A percentile compares a stretch with the other conserved stretches of the same genome.
These are phyloP conservation scores for Nothophaeocryptopus gaeumannii DNA, from an alignment of 2,329 filamentous ascomycete species.

Conservation along the genomic window DNA sequence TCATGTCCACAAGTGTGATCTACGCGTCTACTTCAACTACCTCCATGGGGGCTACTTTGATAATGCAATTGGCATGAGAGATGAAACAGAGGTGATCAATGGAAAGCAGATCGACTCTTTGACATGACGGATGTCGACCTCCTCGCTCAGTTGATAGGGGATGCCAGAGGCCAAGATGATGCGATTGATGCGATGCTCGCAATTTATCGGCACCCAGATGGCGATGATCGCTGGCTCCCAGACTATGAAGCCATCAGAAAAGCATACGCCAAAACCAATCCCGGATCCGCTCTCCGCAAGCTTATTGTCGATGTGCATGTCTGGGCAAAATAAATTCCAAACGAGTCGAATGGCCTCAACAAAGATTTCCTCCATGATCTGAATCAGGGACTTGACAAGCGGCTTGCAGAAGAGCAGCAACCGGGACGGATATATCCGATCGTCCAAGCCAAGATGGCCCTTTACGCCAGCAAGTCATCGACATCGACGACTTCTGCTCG, in stretches of 20 bases:
- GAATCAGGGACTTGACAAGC: too few relatives aligned
- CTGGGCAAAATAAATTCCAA: background rate
- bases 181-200: conserved; percentile 1
- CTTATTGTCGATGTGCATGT: conserved; percentile 1
- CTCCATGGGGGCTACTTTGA: too few relatives aligned
- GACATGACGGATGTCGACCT: conserved; percentile 1
- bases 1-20: too few relatives aligned
- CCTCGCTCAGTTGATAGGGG: background rate
- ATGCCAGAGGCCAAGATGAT: conserved; percentile 1
- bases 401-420: too few relatives aligned
- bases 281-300: background rate
- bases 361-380: background rate
- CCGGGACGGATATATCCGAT: too few relatives aligned
- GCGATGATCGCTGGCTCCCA: background rate
- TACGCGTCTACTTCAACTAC: too few relatives aligned
- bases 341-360: background rate
- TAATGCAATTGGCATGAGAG: too few relatives aligned
- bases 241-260: background rate
- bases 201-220: background rate
- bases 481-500: too few relatives aligned
- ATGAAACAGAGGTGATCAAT: too few relatives aligned
- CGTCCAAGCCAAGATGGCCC: too few relatives aligned
- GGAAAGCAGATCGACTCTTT: conserved; percentile 1
- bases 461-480: too few relatives aligned
- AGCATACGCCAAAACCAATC: background rate